Base-by-base conservation (phyloP, 2,329 filamentous ascomycete species). In the Epichloe gansuensis region DNA sequence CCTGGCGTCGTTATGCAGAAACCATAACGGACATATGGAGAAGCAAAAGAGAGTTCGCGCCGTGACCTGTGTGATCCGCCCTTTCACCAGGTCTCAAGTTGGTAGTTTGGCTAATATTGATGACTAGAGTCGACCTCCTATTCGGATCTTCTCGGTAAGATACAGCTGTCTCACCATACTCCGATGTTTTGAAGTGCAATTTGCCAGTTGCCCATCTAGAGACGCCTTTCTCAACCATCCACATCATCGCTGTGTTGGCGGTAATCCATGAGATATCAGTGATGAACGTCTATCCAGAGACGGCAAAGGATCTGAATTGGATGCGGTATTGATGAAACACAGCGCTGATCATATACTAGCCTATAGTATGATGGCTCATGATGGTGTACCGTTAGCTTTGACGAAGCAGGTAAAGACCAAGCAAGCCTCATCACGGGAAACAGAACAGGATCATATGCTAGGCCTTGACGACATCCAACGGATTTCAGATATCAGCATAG, bases 121-220 rank as follows among this genome's bases (percentile, higher is more conserved):
- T 34, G 28, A 41, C 46, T 23, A 46, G 23, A 38, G n/a, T 23
- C 21, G 25, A 25, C 21, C 35, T 45, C 49, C n/a, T 25, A 46
- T 48, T 57, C 55, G 57, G 57, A 43, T 56, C 54, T 54, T 52
- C 54, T 63, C 58, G 59, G 57, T 54, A 57, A 57, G 57, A 59
- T 60, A 55, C 49, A 25, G 41, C 9, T 67, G 65, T 67, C 62
- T 66, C 59, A 66, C 55, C 35, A 57, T 46, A 31, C 51, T 55
- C 50, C 43, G 57, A 56, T 56, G 57, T 59, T 63, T 60, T 55
- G 54, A 51, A 59, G 49, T 56, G 57, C 56, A 57, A 63, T 60
- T 57, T 61, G 57, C 48, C 55, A 56, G 52, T 43, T 50, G 13
- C 38, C 50, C 58, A 58, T 58, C 56, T 53, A 53, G 55, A 35